Evolutionary conservation across 2,329 filamentous ascomycete species (phyloP).

Genomic region (Colletotrichum lini): DNA sequence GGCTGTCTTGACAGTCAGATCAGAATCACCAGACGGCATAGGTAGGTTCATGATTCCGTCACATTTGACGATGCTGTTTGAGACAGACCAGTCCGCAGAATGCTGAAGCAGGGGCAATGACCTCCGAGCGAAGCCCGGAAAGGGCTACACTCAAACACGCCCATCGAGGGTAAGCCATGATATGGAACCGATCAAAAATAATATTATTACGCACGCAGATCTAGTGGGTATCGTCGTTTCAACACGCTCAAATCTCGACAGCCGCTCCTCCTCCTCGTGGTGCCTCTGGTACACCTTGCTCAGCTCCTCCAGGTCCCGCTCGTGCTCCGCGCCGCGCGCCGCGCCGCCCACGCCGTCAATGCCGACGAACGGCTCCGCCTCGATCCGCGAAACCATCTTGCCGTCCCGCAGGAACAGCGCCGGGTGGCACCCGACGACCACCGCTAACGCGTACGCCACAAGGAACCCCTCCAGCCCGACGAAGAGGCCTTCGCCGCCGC

Average conservation of each 20-base stretch:
- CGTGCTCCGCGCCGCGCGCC: not conserved
- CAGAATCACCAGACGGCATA: too few relatives aligned
- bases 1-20: too few relatives aligned
- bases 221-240: conserved; percentile 3
- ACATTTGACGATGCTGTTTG: too few relatives aligned
- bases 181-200: too few relatives aligned
- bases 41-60: too few relatives aligned
- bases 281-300: conserved; percentile 39
- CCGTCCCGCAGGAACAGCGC: conserved; percentile 43
- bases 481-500: conserved; percentile 48
- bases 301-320: conserved; percentile 37
- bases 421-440: conserved; percentile 49
- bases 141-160: too few relatives aligned
- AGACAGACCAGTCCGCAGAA: too few relatives aligned
- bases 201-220: not conserved
- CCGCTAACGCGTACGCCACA: conserved; percentile 48
- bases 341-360: not conserved
- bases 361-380: conserved; percentile 33
- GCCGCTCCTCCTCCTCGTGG: conserved; percentile 30
- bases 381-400: conserved; percentile 13
- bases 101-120: too few relatives aligned
- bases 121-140: too few relatives aligned
- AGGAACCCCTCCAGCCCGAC: conserved; percentile 49
- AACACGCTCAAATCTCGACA: conserved; percentile 22
- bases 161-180: too few relatives aligned